Evolutionary conservation across 1,284 basidiomycete species (phyloP).

Genomic region (Ustilago esculenta): DNA sequence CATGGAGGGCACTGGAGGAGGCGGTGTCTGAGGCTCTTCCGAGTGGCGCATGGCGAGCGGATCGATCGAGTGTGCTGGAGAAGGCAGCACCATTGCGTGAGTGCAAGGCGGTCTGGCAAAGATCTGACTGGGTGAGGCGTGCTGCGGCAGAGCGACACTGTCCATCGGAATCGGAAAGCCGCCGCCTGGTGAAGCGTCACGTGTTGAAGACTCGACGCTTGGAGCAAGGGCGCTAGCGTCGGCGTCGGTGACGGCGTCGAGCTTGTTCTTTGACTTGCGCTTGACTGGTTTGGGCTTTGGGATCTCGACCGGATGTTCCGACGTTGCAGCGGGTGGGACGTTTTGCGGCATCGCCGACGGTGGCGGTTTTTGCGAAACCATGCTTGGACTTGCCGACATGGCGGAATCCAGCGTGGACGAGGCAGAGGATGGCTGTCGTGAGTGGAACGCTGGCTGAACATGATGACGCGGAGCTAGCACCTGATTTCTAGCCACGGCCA

Average conservation of each 20-base stretch:
- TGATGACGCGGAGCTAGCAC: constrained; percentile 7
- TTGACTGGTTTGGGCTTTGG: constrained; percentile 11
- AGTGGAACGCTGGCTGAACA: constrained; percentile 4
- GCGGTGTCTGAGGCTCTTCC: constrained; percentile 33
- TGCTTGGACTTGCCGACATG: constrained; percentile 21
- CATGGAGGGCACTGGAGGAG: constrained; percentile 1
- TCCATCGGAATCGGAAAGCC: background rate
- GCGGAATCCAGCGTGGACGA: constrained; percentile 32
- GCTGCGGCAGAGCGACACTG: constrained; percentile 11
- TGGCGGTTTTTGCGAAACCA: background rate
- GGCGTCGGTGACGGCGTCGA: background rate
- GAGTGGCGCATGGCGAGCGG: constrained; percentile 3
- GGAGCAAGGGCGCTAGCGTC: background rate
- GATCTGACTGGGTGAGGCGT: constrained; percentile 27
- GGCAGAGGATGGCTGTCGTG: constrained; percentile 1
- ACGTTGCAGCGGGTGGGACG: background rate
- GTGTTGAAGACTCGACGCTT: background rate
- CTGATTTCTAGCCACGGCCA: constrained; percentile 18
- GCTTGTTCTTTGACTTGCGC: constrained; percentile 7
- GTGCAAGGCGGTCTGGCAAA: constrained; percentile 11
- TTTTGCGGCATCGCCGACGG: background rate
- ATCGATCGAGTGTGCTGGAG: constrained; percentile 9
- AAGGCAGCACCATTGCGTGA: constrained; percentile 7
- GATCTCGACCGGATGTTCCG: constrained; percentile 16
- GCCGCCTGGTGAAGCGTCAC: background rate